A percentile compares a stretch with the other conserved stretches of the same genome.
Conservation (phyloP, 1,139 yeast species). For the Scheffersomyces quercinus region DNA sequence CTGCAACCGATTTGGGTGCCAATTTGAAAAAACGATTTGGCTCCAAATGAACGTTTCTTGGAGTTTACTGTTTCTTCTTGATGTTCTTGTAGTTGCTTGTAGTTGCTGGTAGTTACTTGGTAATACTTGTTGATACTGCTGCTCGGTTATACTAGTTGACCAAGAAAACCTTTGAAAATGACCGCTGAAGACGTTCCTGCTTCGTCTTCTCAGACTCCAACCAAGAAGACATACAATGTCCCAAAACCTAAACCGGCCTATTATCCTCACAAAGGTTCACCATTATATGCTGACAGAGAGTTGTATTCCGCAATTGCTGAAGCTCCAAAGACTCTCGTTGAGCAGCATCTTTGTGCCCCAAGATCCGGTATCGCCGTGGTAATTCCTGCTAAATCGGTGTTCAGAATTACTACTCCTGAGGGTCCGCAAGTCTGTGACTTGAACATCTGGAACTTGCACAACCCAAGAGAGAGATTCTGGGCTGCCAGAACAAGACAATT, state of each 20-base stretch:
- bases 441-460: constrained; percentile 61
- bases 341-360: constrained; percentile 45
- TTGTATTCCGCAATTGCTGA: constrained; percentile 47
- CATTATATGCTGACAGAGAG: constrained; percentile 48
- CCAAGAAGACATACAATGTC: constrained; percentile 40
- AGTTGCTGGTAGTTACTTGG: too few relatives aligned
- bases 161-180: background rate
- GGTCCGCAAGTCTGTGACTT: constrained; percentile 74
- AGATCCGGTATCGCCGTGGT: constrained; percentile 62
- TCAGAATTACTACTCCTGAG: constrained; percentile 62
- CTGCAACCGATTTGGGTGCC: too few relatives aligned
- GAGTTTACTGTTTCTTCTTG: too few relatives aligned
- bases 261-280: constrained; percentile 56
- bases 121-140: too few relatives aligned
- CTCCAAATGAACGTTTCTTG: too few relatives aligned
- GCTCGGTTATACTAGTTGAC: too few relatives aligned
- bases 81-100: too few relatives aligned
- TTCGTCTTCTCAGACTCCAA: constrained; percentile 39
- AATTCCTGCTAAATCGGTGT: constrained; percentile 58
- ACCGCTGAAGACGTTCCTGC: background rate
- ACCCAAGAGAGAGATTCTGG: constrained; percentile 68
- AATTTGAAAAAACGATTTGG: too few relatives aligned
- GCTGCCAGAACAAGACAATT: constrained; percentile 69
- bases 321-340: constrained; percentile 39
- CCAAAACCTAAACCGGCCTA: constrained; percentile 58